Percentiles rank a stretch among this genome's conserved stretches.
These are phyloP conservation scores for Penicillium chermesinum DNA, from an alignment of 495 filamentous ascomycete genomes.

Conservation along the genomic window DNA sequence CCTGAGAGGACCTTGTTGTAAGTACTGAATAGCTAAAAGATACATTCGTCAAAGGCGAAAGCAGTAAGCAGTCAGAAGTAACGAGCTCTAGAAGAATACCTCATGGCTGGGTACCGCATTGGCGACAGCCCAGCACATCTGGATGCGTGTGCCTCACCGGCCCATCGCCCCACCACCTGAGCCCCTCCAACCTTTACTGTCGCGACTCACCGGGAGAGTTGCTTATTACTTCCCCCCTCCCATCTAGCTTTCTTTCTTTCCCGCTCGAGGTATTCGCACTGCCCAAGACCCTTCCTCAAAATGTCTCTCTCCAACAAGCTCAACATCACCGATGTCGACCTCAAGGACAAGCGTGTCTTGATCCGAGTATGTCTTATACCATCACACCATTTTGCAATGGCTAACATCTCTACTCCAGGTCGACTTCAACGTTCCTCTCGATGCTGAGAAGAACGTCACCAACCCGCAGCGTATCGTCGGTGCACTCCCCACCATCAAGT, in stretches of 20 bases:
- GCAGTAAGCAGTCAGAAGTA: slow-evolving; percentile 3
- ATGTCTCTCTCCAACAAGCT: slow-evolving; percentile 99
- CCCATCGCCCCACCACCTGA: slow-evolving; percentile 17
- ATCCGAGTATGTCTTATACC: slow-evolving; percentile 68
- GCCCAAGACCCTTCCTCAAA: slow-evolving; percentile 24
- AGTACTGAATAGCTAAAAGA: slow-evolving; percentile 1
- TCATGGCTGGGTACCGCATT: slow-evolving; percentile 12
- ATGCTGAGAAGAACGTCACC: slow-evolving; percentile 85
- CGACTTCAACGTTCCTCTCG: slow-evolving; percentile 99
- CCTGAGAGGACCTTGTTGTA: neutral
- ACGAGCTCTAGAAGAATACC: slow-evolving; percentile 6
- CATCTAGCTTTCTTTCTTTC: slow-evolving; percentile 8
- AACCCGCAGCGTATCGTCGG: slow-evolving; percentile 98
- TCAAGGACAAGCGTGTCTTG: slow-evolving; percentile 96
- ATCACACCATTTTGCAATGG: slow-evolving; percentile 1
- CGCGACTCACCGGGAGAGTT: slow-evolving; percentile 26
- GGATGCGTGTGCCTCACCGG: slow-evolving; percentile 23
- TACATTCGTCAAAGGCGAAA: slow-evolving; percentile 1
- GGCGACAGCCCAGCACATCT: slow-evolving; percentile 6
- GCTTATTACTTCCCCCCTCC: slow-evolving; percentile 5
- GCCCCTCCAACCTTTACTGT: slow-evolving; percentile 26
- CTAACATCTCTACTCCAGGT: slow-evolving; percentile 54
- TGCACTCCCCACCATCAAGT: slow-evolving; percentile 96
- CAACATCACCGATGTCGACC: slow-evolving; percentile 89
- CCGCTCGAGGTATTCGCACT: slow-evolving; percentile 13